Evolutionary conservation across 2,329 filamentous ascomycete species (phyloP).

Genomic region (Botrytis pseudocinerea): DNA sequence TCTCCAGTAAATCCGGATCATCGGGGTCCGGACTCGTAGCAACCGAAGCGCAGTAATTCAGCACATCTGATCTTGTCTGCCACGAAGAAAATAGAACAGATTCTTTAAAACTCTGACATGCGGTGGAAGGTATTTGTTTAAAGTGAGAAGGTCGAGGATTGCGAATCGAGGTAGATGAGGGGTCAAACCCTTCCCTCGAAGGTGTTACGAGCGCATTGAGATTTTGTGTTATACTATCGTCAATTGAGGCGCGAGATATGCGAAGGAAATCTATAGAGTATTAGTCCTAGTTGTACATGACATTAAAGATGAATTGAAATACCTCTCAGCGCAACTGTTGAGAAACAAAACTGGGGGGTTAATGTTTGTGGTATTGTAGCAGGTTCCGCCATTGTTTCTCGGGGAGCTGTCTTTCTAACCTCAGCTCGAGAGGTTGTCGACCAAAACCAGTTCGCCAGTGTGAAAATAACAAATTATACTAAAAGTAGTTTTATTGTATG

Average conservation of each 20-base stretch:
- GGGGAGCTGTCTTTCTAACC: conserved; percentile 27
- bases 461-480: conserved; percentile 21
- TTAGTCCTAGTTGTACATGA: conserved; percentile 9
- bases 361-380: conserved; percentile 50
- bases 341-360: conserved; percentile 78
- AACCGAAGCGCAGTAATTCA: conserved; percentile 87
- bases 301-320: conserved; percentile 20
- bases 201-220: conserved; percentile 87
- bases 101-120: conserved; percentile 74
- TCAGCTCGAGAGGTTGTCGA: conserved; percentile 35
- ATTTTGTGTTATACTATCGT: conserved; percentile 91
- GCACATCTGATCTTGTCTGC: conserved; percentile 77
- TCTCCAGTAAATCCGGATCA: conserved; percentile 72
- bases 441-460: conserved; percentile 40
- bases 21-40: conserved; percentile 85
- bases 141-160: conserved; percentile 51
- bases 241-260: conserved; percentile 77
- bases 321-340: conserved; percentile 69
- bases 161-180: conserved; percentile 69
- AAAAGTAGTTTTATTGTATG: background rate
- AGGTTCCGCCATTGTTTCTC: conserved; percentile 36
- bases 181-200: conserved; percentile 71
- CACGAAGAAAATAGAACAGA: conserved; percentile 84
- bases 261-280: conserved; percentile 76
- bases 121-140: conserved; percentile 56